phyloP scores from a whole-genome alignment of 148 eudicot species.

The Mesembryanthemum crystallinum region DNA sequence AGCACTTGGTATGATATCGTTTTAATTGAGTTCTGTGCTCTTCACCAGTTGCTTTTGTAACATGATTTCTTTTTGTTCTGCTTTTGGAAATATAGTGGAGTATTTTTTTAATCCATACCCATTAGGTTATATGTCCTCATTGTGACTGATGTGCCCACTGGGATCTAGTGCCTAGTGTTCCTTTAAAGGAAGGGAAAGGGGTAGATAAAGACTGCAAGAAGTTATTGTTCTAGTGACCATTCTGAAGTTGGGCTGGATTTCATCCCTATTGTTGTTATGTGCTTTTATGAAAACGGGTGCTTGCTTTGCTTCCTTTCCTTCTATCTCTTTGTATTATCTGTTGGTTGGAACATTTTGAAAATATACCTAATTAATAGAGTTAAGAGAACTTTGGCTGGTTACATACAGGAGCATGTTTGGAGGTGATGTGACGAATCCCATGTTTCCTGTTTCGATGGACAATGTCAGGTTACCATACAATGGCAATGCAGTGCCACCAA shows the following conservation, averaged over 20 bases:
- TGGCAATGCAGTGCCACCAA: constrained; percentile 33
- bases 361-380: not conserved
- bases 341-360: not conserved
- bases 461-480: constrained; percentile 36
- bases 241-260: not conserved
- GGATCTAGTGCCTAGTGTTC: not conserved
- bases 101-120: not conserved
- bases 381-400: constrained; percentile 19
- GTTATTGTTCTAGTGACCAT: not conserved
- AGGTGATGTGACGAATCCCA: constrained; percentile 33
- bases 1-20: not conserved
- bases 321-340: not conserved
- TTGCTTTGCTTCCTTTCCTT: not conserved
- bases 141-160: not conserved
- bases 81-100: not conserved
- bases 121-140: not conserved
- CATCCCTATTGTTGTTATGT: not conserved
- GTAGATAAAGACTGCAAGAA: not conserved
- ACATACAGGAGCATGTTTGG: constrained; percentile 57
- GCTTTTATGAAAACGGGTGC: not conserved
- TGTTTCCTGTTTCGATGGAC: constrained; percentile 38
- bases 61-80: not conserved
- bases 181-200: not conserved
- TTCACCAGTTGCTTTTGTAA: not conserved
- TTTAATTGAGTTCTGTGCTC: not conserved